Conservation (phyloP, 495 filamentous ascomycete species). For the Hypoxylon fragiforme region DNA sequence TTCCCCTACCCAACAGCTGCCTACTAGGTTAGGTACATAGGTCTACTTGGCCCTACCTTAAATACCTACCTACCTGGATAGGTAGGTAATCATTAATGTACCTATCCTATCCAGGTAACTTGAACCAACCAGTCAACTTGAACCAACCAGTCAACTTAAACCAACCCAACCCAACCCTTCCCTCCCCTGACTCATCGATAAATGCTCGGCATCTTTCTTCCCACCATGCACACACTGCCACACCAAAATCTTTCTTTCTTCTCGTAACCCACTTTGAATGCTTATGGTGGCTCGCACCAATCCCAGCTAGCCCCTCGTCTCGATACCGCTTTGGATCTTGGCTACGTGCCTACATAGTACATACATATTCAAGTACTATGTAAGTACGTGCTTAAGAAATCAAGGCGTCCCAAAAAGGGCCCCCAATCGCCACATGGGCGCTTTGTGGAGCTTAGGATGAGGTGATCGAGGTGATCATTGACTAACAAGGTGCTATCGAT, state of each 20-base stretch:
- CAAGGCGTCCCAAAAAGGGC: background rate
- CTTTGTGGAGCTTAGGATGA: slow-evolving; percentile 27
- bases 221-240: background rate
- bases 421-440: slow-evolving; percentile 29
- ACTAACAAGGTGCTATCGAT: slow-evolving; percentile 34
- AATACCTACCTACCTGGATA: no score
- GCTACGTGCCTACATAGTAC: slow-evolving; percentile 7
- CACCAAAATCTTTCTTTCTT: background rate
- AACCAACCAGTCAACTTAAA: no score
- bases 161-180: slow-evolving; percentile 11
- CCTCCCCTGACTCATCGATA: background rate
- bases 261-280: background rate
- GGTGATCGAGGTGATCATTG: slow-evolving; percentile 36
- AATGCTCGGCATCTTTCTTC: background rate
- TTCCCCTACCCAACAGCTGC: background rate
- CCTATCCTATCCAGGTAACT: no score
- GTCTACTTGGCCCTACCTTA: no score
- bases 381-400: background rate
- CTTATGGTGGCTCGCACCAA: slow-evolving; percentile 15
- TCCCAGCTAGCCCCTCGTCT: slow-evolving; percentile 13
- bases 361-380: background rate
- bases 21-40: no score
- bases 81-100: no score
- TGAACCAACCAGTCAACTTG: no score
- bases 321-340: slow-evolving; percentile 22